A percentile compares a stretch with the other conserved stretches of the same genome.
Conservation (phyloP, 441 rosid genomes). For the Bruguiera hainesii region DNA sequence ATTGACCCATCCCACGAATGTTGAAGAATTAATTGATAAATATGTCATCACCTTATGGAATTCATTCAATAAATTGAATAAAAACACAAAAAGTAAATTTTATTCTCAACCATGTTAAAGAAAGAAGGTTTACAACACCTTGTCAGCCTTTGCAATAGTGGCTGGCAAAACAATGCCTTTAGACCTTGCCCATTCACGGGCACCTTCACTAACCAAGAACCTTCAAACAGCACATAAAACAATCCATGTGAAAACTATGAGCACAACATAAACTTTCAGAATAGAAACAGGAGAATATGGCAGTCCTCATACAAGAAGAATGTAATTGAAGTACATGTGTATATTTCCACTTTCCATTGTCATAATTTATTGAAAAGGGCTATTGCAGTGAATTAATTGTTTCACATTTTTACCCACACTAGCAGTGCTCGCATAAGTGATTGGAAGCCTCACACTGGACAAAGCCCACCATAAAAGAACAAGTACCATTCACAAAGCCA, state of each 20-base stretch:
- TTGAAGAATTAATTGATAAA: too few relatives aligned
- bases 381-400: too few relatives aligned
- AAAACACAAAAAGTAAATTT: not conserved
- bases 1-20: not conserved
- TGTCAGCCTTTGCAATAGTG: slow-evolving; percentile 51
- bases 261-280: not conserved
- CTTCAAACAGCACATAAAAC: slow-evolving; percentile 30
- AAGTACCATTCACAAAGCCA: too few relatives aligned
- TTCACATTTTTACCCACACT: too few relatives aligned
- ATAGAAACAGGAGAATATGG: slow-evolving; percentile 1
- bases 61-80: not conserved
- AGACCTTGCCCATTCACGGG: slow-evolving; percentile 69
- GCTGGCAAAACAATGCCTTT: slow-evolving; percentile 50
- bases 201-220: slow-evolving; percentile 96
- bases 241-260: slow-evolving; percentile 4
- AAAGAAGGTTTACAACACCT: slow-evolving; percentile 38
- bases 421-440: too few relatives aligned
- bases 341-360: too few relatives aligned
- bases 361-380: too few relatives aligned
- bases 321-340: too few relatives aligned
- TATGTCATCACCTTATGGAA: not conserved
- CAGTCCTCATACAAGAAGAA: not conserved
- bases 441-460: too few relatives aligned
- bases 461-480: too few relatives aligned
- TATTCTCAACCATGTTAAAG: not conserved